A percentile compares a stretch with the other conserved stretches of the same genome.
These are phyloP conservation scores for Dactylella cylindrospora DNA, from an alignment of 2,329 filamentous ascomycete species.

Conservation along the genomic window DNA sequence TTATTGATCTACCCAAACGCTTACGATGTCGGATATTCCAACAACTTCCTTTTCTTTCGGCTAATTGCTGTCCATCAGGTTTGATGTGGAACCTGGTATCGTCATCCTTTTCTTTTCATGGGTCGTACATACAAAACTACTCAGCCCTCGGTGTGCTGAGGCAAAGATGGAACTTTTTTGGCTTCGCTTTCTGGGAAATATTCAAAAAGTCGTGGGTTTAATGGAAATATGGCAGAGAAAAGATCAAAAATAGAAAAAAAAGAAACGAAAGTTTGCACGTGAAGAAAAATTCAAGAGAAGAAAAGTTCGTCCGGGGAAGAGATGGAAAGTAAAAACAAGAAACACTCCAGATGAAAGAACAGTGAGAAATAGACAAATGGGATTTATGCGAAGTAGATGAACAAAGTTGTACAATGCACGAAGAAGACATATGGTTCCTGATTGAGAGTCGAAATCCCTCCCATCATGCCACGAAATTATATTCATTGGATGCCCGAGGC, in stretches of 20 bases:
- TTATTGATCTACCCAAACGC: constrained; percentile 58
- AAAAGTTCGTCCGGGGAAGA: constrained; percentile 26
- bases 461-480: no score
- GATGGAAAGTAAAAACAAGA: constrained; percentile 6
- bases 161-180: constrained; percentile 1
- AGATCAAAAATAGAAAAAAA: constrained; percentile 4
- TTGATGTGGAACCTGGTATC: neutral
- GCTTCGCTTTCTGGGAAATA: constrained; percentile 24
- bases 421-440: no score
- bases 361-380: constrained; percentile 1
- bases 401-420: no score
- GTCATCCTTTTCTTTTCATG: neutral
- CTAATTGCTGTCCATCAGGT: neutral
- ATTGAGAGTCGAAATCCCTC: no score
- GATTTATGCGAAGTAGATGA: neutral
- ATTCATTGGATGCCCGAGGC: no score
- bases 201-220: constrained; percentile 20
- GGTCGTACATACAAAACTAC: neutral
- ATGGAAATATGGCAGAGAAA: constrained; percentile 39
- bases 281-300: constrained; percentile 19
- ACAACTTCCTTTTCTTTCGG: no score
- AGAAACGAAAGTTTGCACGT: constrained; percentile 9
- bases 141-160: neutral
- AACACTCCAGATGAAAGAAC: constrained; percentile 7
- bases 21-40: no score